A percentile compares a stretch with the other conserved stretches of the same genome.
Conservation (phyloP, 805 yeast species). For the Spathaspora boniae region DNA sequence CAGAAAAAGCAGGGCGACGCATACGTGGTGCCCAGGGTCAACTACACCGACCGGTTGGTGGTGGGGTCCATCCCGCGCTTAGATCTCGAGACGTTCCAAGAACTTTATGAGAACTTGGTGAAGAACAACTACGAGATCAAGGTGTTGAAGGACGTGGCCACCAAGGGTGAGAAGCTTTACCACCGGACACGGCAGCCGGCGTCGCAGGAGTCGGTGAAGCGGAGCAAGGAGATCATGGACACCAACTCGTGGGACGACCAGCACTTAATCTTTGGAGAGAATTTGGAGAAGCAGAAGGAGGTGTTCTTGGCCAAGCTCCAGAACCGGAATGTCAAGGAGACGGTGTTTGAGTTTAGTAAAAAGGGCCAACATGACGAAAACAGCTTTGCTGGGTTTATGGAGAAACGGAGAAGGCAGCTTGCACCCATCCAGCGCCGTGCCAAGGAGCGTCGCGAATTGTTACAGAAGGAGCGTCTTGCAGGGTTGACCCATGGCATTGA, state of each 20-base stretch:
- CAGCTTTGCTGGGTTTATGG: slow-evolving; percentile 77
- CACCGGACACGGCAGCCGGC: slow-evolving; percentile 84
- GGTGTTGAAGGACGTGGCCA: slow-evolving; percentile 65
- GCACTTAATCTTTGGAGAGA: slow-evolving; percentile 74
- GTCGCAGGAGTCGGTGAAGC: slow-evolving; percentile 76
- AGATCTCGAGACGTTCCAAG: slow-evolving; percentile 68
- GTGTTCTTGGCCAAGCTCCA: slow-evolving; percentile 67
- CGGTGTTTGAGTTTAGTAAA: slow-evolving; percentile 84
- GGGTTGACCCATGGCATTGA: slow-evolving; percentile 72
- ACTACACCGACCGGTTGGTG: slow-evolving; percentile 73
- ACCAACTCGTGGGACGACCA: slow-evolving; percentile 85
- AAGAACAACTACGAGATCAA: slow-evolving; percentile 64
- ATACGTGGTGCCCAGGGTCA: slow-evolving; percentile 53
- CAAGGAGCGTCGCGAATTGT: slow-evolving; percentile 59
- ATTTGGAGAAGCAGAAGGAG: slow-evolving; percentile 69
- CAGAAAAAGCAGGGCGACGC: slow-evolving; percentile 42
- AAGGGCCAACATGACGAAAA: slow-evolving; percentile 50
- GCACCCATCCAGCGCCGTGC: slow-evolving; percentile 86
- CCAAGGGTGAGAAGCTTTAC: slow-evolving; percentile 85
- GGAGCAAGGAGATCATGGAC: slow-evolving; percentile 72
- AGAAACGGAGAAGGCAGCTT: slow-evolving; percentile 76
- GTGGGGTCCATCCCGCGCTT: slow-evolving; percentile 79
- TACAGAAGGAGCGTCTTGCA: slow-evolving; percentile 70
- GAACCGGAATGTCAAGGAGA: slow-evolving; percentile 72
- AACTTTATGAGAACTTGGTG: slow-evolving; percentile 61